These are phyloP conservation scores for Penicillium sp. DNA, from an alignment of 2,329 filamentous ascomycete species.

Conservation along the genomic window DNA sequence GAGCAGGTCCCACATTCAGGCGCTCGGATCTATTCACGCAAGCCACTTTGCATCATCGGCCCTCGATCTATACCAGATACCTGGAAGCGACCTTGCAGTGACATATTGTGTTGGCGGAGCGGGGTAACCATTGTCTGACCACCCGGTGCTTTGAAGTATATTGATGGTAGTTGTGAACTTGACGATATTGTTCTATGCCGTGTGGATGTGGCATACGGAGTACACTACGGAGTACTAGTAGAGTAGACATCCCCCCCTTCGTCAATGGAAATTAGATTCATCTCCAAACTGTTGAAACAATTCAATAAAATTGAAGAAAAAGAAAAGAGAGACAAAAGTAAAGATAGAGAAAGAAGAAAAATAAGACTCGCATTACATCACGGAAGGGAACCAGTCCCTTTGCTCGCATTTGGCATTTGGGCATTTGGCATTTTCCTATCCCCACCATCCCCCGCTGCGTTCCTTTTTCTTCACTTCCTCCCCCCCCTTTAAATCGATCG, in stretches of 20 bases:
- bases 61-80: not conserved
- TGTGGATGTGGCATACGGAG: too few relatives aligned
- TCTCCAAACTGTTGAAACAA: not conserved
- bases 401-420: conserved; percentile 8
- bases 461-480: conserved; percentile 2
- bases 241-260: not conserved
- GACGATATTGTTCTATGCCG: too few relatives aligned
- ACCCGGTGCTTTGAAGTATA: not conserved
- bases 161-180: not conserved
- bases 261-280: not conserved
- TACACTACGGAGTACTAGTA: not conserved
- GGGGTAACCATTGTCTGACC: not conserved
- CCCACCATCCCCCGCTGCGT: conserved; percentile 15
- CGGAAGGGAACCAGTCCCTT: conserved; percentile 7
- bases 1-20: conserved; percentile 7
- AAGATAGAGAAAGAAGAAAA: not conserved
- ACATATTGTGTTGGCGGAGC: not conserved
- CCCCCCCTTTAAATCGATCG: not conserved
- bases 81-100: not conserved
- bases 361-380: conserved; percentile 17
- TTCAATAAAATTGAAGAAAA: not conserved
- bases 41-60: conserved; percentile 13
- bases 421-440: conserved; percentile 15
- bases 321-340: not conserved
- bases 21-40: conserved; percentile 10